Percentiles rank a stretch among this genome's conserved stretches.
Conservation (phyloP, 148 eudicot species). For the Diospyros lotus region DNA sequence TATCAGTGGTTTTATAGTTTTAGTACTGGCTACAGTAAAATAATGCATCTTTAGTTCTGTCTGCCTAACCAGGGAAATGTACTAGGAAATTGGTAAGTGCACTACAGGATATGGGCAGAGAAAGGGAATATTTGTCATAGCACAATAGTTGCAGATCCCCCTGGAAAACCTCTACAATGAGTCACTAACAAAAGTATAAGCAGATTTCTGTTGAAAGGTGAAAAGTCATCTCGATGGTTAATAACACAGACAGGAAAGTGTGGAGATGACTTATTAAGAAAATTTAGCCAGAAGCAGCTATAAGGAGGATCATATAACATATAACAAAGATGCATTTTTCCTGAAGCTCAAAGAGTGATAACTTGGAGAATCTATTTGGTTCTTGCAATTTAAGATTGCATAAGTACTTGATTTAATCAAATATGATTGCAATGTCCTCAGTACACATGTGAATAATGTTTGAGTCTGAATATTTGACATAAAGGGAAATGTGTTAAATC, state of each 20-base stretch:
- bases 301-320: not conserved
- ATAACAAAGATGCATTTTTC: not conserved
- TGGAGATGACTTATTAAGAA: not conserved
- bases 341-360: not conserved
- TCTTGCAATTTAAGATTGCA: not conserved
- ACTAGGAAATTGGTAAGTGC: not conserved
- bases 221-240: conserved; percentile 1
- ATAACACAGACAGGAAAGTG: conserved; percentile 1
- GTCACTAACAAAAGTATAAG: not conserved
- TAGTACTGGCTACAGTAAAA: too few relatives aligned
- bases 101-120: not conserved
- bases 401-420: not conserved
- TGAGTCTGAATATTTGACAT: not conserved
- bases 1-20: too few relatives aligned
- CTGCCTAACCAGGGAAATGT: not conserved
- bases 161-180: not conserved
- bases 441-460: not conserved
- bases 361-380: too few relatives aligned
- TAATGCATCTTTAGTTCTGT: too few relatives aligned
- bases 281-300: not conserved
- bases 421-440: not conserved
- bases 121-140: not conserved
- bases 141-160: not conserved
- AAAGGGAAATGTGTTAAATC: not conserved
- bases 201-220: not conserved